phyloP scores from a whole-genome alignment of 805 yeast species.

The Hanseniaspora guilliermondii region DNA sequence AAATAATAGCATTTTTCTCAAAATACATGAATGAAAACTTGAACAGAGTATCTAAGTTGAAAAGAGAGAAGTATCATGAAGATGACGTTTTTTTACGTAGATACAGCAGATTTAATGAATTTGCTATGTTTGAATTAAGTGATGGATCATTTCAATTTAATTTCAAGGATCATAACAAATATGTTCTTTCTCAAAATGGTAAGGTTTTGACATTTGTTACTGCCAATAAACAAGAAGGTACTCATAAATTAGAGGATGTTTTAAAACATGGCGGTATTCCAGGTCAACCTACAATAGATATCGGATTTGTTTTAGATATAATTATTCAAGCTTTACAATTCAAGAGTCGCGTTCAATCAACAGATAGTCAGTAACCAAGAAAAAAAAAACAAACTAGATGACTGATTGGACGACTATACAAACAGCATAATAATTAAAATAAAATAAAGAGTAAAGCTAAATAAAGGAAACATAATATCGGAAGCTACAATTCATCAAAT shows the following conservation, averaged over 20 bases:
- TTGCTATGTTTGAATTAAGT: constrained; percentile 84
- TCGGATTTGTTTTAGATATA: constrained; percentile 36
- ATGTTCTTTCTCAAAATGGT: constrained; percentile 68
- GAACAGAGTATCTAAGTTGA: constrained; percentile 52
- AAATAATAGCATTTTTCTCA: constrained; percentile 77
- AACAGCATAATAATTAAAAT: not conserved
- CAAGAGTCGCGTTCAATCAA: constrained; percentile 23
- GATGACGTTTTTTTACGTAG: constrained; percentile 70
- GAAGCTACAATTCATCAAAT: not conserved
- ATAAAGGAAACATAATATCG: not conserved
- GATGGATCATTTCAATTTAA: constrained; percentile 90
- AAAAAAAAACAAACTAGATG: too few relatives aligned
- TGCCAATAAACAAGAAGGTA: constrained; percentile 58
- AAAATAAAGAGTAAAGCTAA: not conserved
- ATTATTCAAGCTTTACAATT: constrained; percentile 54
- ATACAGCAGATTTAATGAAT: constrained; percentile 65
- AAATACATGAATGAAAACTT: constrained; percentile 85
- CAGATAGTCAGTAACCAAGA: constrained; percentile 10
- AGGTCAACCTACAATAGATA: constrained; percentile 35
- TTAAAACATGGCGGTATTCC: constrained; percentile 38
- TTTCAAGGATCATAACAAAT: constrained; percentile 87
- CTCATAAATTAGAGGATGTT: constrained; percentile 43
- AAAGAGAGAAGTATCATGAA: constrained; percentile 42
- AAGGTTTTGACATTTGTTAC: constrained; percentile 68
- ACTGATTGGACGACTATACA: too few relatives aligned